Percentiles rank a stretch among this genome's conserved stretches.
phyloP scores from a whole-genome alignment of 2,329 filamentous ascomycete species.

The Pestalotiopsis sp. region DNA sequence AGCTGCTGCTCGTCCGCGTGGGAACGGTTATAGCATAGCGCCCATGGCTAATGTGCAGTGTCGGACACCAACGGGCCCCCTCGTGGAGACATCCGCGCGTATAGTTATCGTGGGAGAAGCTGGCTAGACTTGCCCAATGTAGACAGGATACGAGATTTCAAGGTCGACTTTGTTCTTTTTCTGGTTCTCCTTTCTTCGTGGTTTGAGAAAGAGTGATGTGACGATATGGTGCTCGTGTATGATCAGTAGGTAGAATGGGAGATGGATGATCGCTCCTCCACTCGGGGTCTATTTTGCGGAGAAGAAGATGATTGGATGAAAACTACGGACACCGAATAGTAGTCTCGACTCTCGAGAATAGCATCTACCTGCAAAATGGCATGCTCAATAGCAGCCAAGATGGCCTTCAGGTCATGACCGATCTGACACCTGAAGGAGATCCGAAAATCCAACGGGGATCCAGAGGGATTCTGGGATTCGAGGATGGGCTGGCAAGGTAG shows the following conservation, averaged over 20 bases:
- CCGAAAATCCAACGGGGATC: neutral
- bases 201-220: neutral
- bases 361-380: neutral
- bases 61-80: conserved; percentile 10
- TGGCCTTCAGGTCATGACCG: neutral
- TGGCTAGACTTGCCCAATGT: conserved; percentile 10
- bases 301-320: neutral
- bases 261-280: neutral
- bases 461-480: neutral
- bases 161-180: neutral
- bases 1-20: neutral
- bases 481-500: neutral
- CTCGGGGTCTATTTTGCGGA: neutral
- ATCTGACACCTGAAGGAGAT: neutral
- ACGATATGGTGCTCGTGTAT: neutral
- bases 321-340: neutral
- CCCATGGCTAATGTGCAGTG: conserved; percentile 1
- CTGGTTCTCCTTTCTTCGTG: neutral
- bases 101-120: neutral
- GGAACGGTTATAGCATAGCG: neutral
- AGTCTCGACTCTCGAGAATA: too few relatives aligned
- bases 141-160: conserved; percentile 1
- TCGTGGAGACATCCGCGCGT: conserved; percentile 11
- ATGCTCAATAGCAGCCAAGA: neutral
- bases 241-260: neutral